These are phyloP conservation scores for Phytophthora tubulina DNA, from an alignment of 352 stramenopile species.

Conservation along the genomic window DNA sequence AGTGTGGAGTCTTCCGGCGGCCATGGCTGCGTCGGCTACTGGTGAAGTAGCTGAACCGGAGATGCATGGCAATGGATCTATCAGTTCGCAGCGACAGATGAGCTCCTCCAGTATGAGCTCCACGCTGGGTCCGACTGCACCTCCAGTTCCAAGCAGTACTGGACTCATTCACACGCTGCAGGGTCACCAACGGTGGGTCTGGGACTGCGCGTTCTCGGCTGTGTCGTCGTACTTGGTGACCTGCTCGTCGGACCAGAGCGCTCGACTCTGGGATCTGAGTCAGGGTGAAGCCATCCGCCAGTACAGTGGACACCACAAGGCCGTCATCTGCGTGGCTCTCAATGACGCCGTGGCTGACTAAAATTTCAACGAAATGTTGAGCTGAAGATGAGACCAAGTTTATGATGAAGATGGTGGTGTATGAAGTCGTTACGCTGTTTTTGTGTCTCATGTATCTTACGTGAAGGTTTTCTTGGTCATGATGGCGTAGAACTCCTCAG, in stretches of 20 bases:
- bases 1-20: conserved; percentile 79
- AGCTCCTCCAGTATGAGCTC: conserved; percentile 48
- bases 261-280: conserved; percentile 97
- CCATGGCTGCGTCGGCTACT: conserved; percentile 37
- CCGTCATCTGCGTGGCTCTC: conserved; percentile 89
- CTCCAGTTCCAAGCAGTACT: conserved; percentile 44
- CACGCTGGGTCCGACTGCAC: conserved; percentile 30
- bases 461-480: conserved; percentile 98
- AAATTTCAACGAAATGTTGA: neutral
- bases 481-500: conserved; percentile 98
- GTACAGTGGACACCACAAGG: conserved; percentile 93
- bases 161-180: conserved; percentile 83
- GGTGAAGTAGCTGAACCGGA: conserved; percentile 32
- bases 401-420: conserved; percentile 28
- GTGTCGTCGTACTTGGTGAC: conserved; percentile 98
- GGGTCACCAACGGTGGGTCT: conserved; percentile 97
- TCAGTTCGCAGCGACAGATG: conserved; percentile 41
- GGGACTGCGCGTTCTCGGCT: conserved; percentile 98
- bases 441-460: conserved; percentile 36
- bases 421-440: conserved; percentile 27
- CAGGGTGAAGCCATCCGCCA: conserved; percentile 88
- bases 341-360: conserved; percentile 86
- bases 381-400: conserved; percentile 4
- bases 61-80: conserved; percentile 42
- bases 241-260: conserved; percentile 95